Percentiles rank a stretch among this genome's conserved stretches.
Evolutionary conservation across 805 yeast species (phyloP).

Genomic region (Wickerhamomyces pijperi): DNA sequence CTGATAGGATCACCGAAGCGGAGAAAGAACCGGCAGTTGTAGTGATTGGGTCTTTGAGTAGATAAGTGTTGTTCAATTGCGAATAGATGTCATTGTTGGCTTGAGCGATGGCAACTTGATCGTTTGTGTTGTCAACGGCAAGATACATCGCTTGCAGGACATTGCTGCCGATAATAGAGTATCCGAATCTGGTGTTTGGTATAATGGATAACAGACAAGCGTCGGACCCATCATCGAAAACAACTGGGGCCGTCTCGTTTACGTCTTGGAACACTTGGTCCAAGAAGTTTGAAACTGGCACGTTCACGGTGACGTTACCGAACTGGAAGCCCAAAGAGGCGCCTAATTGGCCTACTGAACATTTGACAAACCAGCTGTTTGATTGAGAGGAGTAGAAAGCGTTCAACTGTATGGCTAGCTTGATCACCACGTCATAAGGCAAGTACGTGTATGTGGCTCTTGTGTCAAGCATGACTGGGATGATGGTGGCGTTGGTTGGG

Average conservation of each 20-base stretch:
- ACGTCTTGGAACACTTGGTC: slow-evolving; percentile 24
- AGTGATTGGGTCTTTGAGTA: slow-evolving; percentile 2
- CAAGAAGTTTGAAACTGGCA: slow-evolving; percentile 40
- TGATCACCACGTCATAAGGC: slow-evolving; percentile 46
- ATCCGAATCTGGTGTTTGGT: slow-evolving; percentile 39
- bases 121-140: slow-evolving; percentile 54
- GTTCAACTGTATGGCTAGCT: slow-evolving; percentile 57
- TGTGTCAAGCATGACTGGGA: slow-evolving; percentile 50
- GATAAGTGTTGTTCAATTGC: not conserved
- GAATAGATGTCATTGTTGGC: slow-evolving; percentile 21
- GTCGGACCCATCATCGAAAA: slow-evolving; percentile 38
- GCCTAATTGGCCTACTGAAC: slow-evolving; percentile 34
- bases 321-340: slow-evolving; percentile 44
- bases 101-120: slow-evolving; percentile 44
- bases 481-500: not conserved
- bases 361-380: slow-evolving; percentile 51
- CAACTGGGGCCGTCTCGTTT: slow-evolving; percentile 20
- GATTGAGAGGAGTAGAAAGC: slow-evolving; percentile 43
- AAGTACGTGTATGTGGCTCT: slow-evolving; percentile 36
- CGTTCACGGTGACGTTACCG: slow-evolving; percentile 37
- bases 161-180: slow-evolving; percentile 45
- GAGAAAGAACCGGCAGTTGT: slow-evolving; percentile 2
- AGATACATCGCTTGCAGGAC: slow-evolving; percentile 41
- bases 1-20: slow-evolving; percentile 25
- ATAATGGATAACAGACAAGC: slow-evolving; percentile 48